phyloP scores from a whole-genome alignment of 2,329 filamentous ascomycete species.

The Sphaerulina musiva region DNA sequence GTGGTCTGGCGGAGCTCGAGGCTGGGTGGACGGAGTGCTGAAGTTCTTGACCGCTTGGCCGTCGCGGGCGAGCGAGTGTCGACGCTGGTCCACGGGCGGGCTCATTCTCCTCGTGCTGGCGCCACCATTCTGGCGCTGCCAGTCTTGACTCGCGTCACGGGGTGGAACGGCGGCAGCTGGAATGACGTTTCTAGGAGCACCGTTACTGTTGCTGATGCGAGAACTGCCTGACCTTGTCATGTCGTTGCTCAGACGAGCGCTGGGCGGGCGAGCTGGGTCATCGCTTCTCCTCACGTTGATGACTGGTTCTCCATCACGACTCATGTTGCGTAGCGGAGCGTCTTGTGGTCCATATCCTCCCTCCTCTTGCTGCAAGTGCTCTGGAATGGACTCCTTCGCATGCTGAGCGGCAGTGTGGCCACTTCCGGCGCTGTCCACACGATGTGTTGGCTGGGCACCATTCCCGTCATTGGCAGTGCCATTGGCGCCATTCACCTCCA shows the following conservation, averaged over 20 bases:
- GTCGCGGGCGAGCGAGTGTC: not conserved
- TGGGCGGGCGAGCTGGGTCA: not conserved
- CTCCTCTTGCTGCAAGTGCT: not conserved
- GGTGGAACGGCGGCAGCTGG: constrained; percentile 4
- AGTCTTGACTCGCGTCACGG: not conserved
- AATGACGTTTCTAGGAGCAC: not conserved
- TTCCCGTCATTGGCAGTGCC: not conserved
- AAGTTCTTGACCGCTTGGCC: not conserved
- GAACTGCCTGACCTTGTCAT: not conserved
- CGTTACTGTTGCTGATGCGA: not conserved
- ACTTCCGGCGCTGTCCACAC: no score
- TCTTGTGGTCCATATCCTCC: not conserved
- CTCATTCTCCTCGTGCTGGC: not conserved
- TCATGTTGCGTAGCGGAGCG: not conserved
- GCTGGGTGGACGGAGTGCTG: not conserved
- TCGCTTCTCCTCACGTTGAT: constrained; percentile 4
- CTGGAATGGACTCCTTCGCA: not conserved
- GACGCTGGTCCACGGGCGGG: not conserved
- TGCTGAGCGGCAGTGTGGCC: not conserved
- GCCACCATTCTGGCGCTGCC: not conserved
- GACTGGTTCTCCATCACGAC: not conserved
- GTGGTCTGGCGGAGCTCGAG: not conserved
- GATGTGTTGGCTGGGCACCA: not conserved
- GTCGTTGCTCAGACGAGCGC: constrained; percentile 1
- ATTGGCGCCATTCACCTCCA: not conserved